These are phyloP conservation scores for Paramecium biaurelia DNA, from an alignment of 73 alveolate genomes.

Conservation along the genomic window DNA sequence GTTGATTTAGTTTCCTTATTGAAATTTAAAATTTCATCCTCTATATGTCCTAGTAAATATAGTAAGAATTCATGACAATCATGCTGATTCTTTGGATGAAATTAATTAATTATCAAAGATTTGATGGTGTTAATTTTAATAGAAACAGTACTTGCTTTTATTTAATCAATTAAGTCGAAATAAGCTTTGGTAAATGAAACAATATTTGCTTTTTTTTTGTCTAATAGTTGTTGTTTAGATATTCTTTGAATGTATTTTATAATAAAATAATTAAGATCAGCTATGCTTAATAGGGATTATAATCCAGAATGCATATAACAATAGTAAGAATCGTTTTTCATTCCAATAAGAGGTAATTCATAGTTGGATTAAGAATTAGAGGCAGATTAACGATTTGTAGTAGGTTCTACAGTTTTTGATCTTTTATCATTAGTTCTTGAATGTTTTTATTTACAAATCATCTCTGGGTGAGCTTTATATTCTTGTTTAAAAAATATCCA, in stretches of 20 bases:
- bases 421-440: neutral
- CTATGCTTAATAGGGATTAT: constrained; percentile 6
- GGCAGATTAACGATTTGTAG: neutral
- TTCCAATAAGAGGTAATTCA: constrained; percentile 12
- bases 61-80: constrained; percentile 49
- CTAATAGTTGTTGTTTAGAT: neutral
- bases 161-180: neutral
- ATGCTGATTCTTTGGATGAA: constrained; percentile 32
- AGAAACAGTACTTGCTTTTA: neutral
- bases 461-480: constrained; percentile 22
- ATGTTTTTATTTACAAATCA: neutral
- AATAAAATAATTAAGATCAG: neutral
- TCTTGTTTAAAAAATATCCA: constrained; percentile 42
- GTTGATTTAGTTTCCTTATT: neutral
- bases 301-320: constrained; percentile 36
- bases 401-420: constrained; percentile 26
- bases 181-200: neutral
- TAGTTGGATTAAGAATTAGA: neutral
- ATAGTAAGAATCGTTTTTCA: neutral
- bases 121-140: neutral
- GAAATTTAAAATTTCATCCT: neutral
- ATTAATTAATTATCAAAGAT: neutral
- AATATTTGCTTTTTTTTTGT: neutral
- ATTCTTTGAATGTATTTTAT: neutral
- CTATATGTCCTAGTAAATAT: neutral